Evolutionary conservation across 192 early-diverging fungal genomes (phyloP).

Genomic region (Podila minutissima): DNA sequence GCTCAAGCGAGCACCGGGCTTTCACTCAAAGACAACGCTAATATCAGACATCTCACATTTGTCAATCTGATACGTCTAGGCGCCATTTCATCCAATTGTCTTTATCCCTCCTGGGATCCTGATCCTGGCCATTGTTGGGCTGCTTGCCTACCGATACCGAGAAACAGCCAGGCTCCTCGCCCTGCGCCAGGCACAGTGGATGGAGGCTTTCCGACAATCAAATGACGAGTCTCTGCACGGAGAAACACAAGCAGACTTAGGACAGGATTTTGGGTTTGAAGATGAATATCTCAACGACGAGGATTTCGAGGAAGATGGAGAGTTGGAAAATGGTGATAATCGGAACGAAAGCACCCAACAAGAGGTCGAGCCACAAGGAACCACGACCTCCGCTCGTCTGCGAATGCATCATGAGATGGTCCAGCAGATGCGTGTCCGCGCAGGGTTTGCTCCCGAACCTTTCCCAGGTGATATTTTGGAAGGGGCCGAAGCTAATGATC

Average conservation of each 20-base stretch:
- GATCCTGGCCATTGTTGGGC: constrained; percentile 31
- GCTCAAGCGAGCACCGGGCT: no score
- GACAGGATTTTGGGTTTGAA: constrained; percentile 7
- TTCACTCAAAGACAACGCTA: no score
- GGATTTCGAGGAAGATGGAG: background rate
- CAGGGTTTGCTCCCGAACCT: constrained; percentile 50
- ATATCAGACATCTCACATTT: no score
- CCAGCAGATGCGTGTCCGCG: constrained; percentile 45
- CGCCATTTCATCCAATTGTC: constrained; percentile 30
- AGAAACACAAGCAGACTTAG: background rate
- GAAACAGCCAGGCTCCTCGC: background rate
- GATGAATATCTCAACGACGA: constrained; percentile 1
- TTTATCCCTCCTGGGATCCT: constrained; percentile 37
- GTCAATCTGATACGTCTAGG: background rate
- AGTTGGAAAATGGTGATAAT: constrained; percentile 1
- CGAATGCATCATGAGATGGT: constrained; percentile 52
- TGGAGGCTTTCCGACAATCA: background rate
- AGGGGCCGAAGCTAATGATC: constrained; percentile 3
- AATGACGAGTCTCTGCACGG: background rate
- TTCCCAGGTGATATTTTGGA: constrained; percentile 37
- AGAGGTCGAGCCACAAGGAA: constrained; percentile 20
- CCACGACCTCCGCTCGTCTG: constrained; percentile 40
- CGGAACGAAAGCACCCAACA: background rate
- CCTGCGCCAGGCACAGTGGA: background rate
- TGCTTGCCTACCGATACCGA: constrained; percentile 15